Conservation (phyloP, 495 filamentous ascomycete genomes). For the Pseudomonodictys pantanalensis region DNA sequence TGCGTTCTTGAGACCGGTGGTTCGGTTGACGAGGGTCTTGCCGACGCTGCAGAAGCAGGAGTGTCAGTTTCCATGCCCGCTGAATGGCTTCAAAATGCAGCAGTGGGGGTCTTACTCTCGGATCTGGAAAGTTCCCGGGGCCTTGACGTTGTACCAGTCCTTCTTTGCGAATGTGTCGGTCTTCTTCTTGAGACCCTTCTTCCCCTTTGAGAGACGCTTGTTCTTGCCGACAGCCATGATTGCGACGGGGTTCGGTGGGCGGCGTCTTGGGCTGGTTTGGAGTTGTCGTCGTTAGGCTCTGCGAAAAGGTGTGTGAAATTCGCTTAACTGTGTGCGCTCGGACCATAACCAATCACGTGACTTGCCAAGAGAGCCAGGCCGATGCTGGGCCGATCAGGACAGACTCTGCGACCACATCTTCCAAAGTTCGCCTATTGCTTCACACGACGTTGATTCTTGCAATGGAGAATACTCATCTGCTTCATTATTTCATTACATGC, state of each 20-base stretch:
- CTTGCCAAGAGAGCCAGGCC: neutral
- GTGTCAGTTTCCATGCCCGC: constrained; percentile 29
- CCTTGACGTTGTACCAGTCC: constrained; percentile 94
- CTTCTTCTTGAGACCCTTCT: constrained; percentile 99
- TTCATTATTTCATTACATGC: neutral
- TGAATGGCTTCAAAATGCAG: constrained; percentile 3
- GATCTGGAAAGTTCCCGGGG: constrained; percentile 90
- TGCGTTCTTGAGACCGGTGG: constrained; percentile 98
- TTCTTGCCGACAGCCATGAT: constrained; percentile 71
- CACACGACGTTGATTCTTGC: no score
- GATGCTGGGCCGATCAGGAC: neutral
- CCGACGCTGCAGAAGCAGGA: constrained; percentile 67
- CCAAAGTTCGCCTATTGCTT: no score
- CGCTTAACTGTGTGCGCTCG: constrained; percentile 15
- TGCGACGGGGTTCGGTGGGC: constrained; percentile 39
- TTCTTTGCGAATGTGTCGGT: constrained; percentile 96
- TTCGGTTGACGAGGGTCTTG: constrained; percentile 98
- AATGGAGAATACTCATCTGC: neutral
- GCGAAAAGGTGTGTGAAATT: no score
- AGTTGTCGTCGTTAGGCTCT: constrained; percentile 38
- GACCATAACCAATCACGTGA: constrained; percentile 1
- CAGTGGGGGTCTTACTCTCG: constrained; percentile 73
- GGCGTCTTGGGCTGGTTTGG: constrained; percentile 20
- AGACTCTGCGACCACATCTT: no score
- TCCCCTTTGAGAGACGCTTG: constrained; percentile 99